Percentiles rank a stretch among this genome's conserved stretches.
Evolutionary conservation across 257 asterid genomes (phyloP).

Genomic region (Solanum sejunctum): DNA sequence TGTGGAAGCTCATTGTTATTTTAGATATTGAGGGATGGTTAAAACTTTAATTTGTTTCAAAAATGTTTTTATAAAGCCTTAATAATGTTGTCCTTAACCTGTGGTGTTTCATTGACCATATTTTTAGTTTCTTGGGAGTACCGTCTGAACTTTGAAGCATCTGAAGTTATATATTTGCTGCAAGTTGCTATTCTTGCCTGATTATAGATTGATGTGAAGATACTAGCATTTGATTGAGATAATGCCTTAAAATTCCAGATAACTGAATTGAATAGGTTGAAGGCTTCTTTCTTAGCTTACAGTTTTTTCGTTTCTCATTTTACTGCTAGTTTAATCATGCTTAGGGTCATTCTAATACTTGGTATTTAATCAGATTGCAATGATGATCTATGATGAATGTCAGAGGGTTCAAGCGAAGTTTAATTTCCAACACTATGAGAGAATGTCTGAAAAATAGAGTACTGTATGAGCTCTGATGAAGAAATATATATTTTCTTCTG

Average conservation of each 20-base stretch:
- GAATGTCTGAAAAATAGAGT: conserved; percentile 10
- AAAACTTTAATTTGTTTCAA: background rate
- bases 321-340: background rate
- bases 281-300: background rate
- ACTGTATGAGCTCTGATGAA: background rate
- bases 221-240: background rate
- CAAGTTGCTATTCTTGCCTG: background rate
- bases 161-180: background rate
- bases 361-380: conserved; percentile 3
- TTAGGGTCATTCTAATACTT: conserved; percentile 3
- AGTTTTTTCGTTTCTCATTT: background rate
- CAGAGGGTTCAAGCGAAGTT: conserved; percentile 1
- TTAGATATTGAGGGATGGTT: background rate
- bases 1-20: background rate
- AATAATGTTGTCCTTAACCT: background rate
- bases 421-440: conserved; percentile 1
- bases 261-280: background rate
- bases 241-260: background rate
- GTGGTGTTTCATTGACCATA: background rate
- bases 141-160: background rate
- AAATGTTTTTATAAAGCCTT: background rate
- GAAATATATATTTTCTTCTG: background rate
- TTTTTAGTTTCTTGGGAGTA: background rate
- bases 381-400: conserved; percentile 3
- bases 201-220: background rate